Evolutionary conservation across 495 filamentous ascomycete genomes (phyloP).

Genomic region (Lophium mytilinum): DNA sequence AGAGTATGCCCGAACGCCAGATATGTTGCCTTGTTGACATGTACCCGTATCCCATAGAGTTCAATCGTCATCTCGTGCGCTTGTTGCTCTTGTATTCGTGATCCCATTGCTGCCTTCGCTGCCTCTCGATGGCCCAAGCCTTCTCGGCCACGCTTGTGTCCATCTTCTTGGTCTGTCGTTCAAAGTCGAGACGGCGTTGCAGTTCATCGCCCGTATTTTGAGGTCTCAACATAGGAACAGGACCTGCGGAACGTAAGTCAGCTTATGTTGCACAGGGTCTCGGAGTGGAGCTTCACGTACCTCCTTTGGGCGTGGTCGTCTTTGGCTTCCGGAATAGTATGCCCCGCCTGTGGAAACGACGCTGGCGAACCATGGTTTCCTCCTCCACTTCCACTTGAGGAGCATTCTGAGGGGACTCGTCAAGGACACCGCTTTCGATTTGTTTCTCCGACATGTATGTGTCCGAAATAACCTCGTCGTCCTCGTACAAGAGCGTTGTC

Average conservation of each 20-base stretch:
- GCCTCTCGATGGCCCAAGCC: conserved; percentile 3
- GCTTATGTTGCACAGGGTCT: too few relatives aligned
- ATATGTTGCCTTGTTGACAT: too few relatives aligned
- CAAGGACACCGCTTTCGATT: background rate
- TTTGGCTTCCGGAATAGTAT: background rate
- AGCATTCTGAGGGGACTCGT: background rate
- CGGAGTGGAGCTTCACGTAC: background rate
- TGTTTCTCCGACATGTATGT: background rate
- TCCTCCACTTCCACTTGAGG: background rate
- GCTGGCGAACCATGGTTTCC: background rate
- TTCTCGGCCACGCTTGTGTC: background rate
- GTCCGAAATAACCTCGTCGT: background rate
- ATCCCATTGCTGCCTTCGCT: conserved; percentile 5
- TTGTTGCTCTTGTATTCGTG: background rate
- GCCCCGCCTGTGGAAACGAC: background rate
- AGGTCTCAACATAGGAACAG: background rate
- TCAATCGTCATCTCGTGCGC: too few relatives aligned
- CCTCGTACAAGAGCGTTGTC: background rate
- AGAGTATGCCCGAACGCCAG: too few relatives aligned
- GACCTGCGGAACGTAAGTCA: too few relatives aligned
- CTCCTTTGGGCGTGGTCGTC: background rate
- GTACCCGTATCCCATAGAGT: too few relatives aligned
- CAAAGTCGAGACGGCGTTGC: conserved; percentile 7
- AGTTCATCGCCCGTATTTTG: conserved; percentile 3
- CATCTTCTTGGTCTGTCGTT: conserved; percentile 1